Evolutionary conservation across 257 asterid genomes (phyloP).

Genomic region (Solanum chmielewskii): DNA sequence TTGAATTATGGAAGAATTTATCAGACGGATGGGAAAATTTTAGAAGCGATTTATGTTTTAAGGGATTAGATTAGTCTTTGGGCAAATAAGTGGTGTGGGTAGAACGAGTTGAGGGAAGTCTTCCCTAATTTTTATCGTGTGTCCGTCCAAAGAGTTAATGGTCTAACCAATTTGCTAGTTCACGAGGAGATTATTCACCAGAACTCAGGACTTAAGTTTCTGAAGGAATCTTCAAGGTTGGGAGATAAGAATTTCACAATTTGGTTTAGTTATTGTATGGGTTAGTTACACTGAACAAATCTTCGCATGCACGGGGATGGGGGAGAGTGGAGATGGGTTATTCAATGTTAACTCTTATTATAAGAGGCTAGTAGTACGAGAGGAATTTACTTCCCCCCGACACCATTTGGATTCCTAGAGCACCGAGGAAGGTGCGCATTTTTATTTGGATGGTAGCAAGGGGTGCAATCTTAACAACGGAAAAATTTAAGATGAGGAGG

Average conservation of each 20-base stretch:
- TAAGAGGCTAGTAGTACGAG: neutral
- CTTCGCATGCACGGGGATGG: neutral
- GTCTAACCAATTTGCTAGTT: neutral
- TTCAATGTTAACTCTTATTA: neutral
- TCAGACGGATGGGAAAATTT: neutral
- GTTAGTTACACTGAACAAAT: neutral
- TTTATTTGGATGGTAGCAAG: neutral
- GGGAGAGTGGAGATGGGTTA: neutral
- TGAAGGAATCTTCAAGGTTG: neutral
- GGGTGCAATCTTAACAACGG: neutral
- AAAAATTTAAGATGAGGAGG: neutral
- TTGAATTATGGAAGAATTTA: neutral
- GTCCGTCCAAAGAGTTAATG: neutral
- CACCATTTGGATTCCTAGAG: neutral
- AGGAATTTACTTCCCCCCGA: neutral
- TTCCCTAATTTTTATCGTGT: neutral
- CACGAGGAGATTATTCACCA: neutral
- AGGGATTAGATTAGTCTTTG: neutral
- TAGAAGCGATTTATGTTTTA: neutral
- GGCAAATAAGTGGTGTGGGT: neutral
- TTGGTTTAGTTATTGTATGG: neutral
- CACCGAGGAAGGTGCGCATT: neutral
- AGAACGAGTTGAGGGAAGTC: neutral
- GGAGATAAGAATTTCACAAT: neutral
- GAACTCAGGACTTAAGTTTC: neutral